phyloP scores from a whole-genome alignment of 192 early-diverging fungal genomes.

The Anaeromyces robustus region DNA sequence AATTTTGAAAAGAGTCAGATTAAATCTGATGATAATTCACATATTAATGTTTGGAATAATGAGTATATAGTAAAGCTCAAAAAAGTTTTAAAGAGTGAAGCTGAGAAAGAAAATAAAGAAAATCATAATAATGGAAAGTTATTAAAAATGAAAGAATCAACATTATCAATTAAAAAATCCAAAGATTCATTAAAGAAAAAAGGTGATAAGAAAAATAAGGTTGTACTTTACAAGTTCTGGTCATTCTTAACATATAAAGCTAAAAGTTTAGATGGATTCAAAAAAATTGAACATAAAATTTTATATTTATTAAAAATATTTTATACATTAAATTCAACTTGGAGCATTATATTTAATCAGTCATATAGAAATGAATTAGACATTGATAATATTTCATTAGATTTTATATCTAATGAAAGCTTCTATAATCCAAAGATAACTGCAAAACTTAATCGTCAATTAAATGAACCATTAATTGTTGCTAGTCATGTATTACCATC shows the following conservation, averaged over 20 bases:
- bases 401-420: constrained; percentile 5
- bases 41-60: neutral
- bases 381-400: neutral
- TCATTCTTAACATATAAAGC: neutral
- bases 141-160: neutral
- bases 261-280: neutral
- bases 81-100: neutral
- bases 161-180: neutral
- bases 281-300: neutral
- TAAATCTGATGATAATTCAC: neutral
- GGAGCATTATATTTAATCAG: neutral
- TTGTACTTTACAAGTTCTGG: neutral
- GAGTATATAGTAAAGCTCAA: neutral
- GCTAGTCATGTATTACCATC: constrained; percentile 59
- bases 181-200: neutral
- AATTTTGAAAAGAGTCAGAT: neutral
- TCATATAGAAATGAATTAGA: neutral
- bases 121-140: neutral
- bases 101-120: neutral
- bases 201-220: neutral
- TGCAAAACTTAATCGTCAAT: constrained; percentile 69
- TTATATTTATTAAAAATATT: neutral
- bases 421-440: constrained; percentile 71
- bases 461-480: constrained; percentile 80
- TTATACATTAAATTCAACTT: neutral